Conservation (phyloP, 495 filamentous ascomycete genomes). For the Chaetomium tenue region DNA sequence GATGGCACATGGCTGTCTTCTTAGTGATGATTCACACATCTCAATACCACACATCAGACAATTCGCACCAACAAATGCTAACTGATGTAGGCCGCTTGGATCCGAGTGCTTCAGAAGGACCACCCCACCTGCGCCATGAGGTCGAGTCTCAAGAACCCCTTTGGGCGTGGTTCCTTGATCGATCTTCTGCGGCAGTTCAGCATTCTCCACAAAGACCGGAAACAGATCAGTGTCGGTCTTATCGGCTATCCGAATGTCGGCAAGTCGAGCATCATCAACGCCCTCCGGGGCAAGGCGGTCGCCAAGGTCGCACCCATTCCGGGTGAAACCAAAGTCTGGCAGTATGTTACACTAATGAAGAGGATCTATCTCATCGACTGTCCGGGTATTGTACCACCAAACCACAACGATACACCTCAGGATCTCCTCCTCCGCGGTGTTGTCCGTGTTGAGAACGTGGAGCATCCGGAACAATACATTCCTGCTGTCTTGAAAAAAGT, state of each 20-base stretch:
- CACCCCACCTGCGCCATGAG: constrained; percentile 94
- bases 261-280: constrained; percentile 92
- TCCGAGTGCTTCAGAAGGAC: constrained; percentile 52
- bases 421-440: constrained; percentile 92
- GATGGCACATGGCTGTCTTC: constrained; percentile 69
- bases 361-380: constrained; percentile 97
- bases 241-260: constrained; percentile 75
- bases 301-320: constrained; percentile 94
- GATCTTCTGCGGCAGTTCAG: constrained; percentile 90
- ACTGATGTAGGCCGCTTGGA: constrained; percentile 36
- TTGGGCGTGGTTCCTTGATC: constrained; percentile 60
- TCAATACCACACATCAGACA: constrained; percentile 20
- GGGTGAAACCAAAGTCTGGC: constrained; percentile 86
- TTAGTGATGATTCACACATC: constrained; percentile 99
- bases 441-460: constrained; percentile 89
- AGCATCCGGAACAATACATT: constrained; percentile 94
- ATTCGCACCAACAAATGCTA: constrained; percentile 23
- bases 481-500: constrained; percentile 75
- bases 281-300: constrained; percentile 85
- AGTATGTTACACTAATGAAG: constrained; percentile 96
- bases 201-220: constrained; percentile 81
- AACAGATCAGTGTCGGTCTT: constrained; percentile 86
- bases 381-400: constrained; percentile 92
- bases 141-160: constrained; percentile 87
- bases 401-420: constrained; percentile 72